Conservation (phyloP, 805 yeast species). For the Candida odintsovae region DNA sequence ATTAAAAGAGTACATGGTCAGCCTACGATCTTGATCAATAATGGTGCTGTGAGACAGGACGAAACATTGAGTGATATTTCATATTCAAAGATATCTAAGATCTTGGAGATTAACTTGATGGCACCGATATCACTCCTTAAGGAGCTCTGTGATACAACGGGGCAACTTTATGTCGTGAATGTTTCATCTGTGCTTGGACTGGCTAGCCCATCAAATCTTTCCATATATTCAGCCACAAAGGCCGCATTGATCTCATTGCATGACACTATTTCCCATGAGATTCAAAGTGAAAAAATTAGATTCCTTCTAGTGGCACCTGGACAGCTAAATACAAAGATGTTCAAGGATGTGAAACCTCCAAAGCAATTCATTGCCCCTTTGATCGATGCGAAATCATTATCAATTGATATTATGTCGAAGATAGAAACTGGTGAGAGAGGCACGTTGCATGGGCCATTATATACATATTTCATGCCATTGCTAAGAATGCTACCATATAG, state of each 20-base stretch:
- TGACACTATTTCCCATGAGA: conserved; percentile 73
- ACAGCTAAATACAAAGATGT: conserved; percentile 72
- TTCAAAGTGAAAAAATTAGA: conserved; percentile 50
- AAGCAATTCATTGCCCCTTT: conserved; percentile 74
- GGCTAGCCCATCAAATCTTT: conserved; percentile 69
- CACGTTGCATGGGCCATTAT: conserved; percentile 64
- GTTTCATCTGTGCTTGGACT: conserved; percentile 78
- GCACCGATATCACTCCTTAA: conserved; percentile 65
- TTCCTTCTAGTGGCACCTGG: conserved; percentile 80
- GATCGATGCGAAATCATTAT: conserved; percentile 53
- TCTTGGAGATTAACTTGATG: conserved; percentile 58
- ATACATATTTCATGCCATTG: conserved; percentile 64
- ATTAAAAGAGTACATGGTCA: conserved; percentile 42
- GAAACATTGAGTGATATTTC: conserved; percentile 44
- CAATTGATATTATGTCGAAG: conserved; percentile 46
- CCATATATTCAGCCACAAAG: conserved; percentile 82
- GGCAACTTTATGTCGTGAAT: conserved; percentile 64
- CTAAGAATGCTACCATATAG: conserved; percentile 67
- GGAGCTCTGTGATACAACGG: conserved; percentile 46
- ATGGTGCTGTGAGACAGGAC: conserved; percentile 69
- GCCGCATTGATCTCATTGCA: conserved; percentile 80
- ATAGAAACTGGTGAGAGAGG: conserved; percentile 63
- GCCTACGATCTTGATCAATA: conserved; percentile 67
- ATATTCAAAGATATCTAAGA: conserved; percentile 47
- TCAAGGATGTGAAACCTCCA: conserved; percentile 71